These are phyloP conservation scores for Tremella fuciformis DNA, from an alignment of 768 basidiomycete species.

Conservation along the genomic window DNA sequence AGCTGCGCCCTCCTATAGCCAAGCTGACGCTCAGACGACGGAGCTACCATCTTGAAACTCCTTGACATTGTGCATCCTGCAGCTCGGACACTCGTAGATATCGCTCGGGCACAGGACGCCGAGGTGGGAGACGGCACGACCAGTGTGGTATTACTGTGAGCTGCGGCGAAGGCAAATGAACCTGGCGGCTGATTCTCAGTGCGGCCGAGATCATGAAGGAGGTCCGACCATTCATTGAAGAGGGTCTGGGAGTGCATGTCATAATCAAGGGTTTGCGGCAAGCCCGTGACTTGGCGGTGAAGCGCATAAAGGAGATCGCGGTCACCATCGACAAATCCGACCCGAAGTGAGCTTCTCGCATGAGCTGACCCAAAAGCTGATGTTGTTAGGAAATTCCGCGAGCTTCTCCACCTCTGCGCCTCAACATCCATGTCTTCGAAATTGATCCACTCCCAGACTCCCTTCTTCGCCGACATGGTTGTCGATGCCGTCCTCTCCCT, in stretches of 20 bases:
- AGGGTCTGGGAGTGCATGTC: slow-evolving; percentile 93
- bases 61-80: slow-evolving; percentile 98
- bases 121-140: slow-evolving; percentile 99
- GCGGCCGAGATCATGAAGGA: slow-evolving; percentile 94
- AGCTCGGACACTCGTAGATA: slow-evolving; percentile 95
- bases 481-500: slow-evolving; percentile 92
- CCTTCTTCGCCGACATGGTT: slow-evolving; percentile 98
- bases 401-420: slow-evolving; percentile 91
- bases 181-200: slow-evolving; percentile 13
- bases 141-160: slow-evolving; percentile 76
- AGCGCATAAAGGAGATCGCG: slow-evolving; percentile 84
- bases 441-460: slow-evolving; percentile 96
- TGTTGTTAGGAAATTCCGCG: slow-evolving; percentile 73
- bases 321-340: slow-evolving; percentile 83
- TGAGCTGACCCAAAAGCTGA: neutral
- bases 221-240: slow-evolving; percentile 84
- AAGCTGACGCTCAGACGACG: slow-evolving; percentile 62
- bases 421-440: slow-evolving; percentile 99
- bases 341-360: slow-evolving; percentile 64
- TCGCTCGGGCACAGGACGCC: slow-evolving; percentile 96
- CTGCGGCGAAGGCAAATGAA: neutral
- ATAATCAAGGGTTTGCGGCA: slow-evolving; percentile 95
- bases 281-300: slow-evolving; percentile 77
- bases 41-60: slow-evolving; percentile 94
- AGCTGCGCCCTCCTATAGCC: neutral